These are phyloP conservation scores for Draba incana DNA, from an alignment of 345 rosid species.

Conservation along the genomic window DNA sequence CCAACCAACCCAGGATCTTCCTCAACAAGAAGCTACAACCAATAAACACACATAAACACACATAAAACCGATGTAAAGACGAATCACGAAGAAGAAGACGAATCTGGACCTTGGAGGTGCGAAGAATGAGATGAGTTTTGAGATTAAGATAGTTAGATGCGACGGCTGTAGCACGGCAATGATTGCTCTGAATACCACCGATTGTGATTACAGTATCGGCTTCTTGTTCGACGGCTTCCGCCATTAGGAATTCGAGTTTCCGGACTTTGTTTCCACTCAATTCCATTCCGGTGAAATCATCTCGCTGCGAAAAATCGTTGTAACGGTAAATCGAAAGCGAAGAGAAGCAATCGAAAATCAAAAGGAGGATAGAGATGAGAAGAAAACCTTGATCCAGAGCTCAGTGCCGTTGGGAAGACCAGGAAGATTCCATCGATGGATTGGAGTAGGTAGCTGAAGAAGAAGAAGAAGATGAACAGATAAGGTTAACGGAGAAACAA, in stretches of 20 bases:
- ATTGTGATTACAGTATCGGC: slow-evolving; percentile 86
- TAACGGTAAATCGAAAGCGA: not conserved
- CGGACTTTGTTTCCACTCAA: slow-evolving; percentile 92
- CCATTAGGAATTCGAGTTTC: slow-evolving; percentile 84
- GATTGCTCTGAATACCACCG: slow-evolving; percentile 96
- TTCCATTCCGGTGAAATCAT: slow-evolving; percentile 89
- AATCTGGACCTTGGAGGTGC: slow-evolving; percentile 85
- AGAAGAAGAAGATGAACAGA: slow-evolving; percentile 17
- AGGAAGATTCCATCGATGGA: slow-evolving; percentile 87
- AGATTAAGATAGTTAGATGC: slow-evolving; percentile 88
- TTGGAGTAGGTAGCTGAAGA: slow-evolving; percentile 79
- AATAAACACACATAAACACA: not conserved
- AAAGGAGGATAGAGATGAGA: not conserved
- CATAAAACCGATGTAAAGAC: not conserved
- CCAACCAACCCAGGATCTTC: slow-evolving; percentile 90
- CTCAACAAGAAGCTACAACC: slow-evolving; percentile 71
- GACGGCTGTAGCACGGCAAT: slow-evolving; percentile 91
- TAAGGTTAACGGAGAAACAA: not conserved
- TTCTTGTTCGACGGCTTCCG: slow-evolving; percentile 77
- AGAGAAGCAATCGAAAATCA: no score
- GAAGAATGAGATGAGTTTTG: slow-evolving; percentile 67
- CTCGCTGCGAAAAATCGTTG: slow-evolving; percentile 54
- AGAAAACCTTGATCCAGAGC: slow-evolving; percentile 76
- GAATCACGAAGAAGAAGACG: not conserved
- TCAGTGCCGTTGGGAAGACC: slow-evolving; percentile 72